Evolutionary conservation across 139 green algal genomes (phyloP).

Genomic region (Astrephomene gubernaculifera): DNA sequence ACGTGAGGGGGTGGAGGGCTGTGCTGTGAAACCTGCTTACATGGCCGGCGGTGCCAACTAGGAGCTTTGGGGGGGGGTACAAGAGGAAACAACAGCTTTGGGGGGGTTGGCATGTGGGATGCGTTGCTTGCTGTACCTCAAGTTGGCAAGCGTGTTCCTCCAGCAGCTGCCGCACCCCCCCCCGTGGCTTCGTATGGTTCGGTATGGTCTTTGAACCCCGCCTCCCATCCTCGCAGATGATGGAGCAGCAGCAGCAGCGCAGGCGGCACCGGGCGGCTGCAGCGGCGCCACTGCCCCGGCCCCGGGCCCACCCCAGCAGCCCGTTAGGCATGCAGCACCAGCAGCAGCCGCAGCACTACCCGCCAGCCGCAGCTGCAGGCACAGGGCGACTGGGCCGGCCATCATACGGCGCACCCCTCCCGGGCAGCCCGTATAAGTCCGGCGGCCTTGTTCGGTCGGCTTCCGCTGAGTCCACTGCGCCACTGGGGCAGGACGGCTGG

Average conservation of each 20-base stretch:
- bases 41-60: too few species aligned
- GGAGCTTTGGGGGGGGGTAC: too few species aligned
- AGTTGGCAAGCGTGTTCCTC: too few species aligned
- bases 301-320: background rate
- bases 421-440: background rate
- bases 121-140: too few species aligned
- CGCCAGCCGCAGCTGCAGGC: too few species aligned
- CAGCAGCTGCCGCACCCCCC: too few species aligned
- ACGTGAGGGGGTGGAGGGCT: too few species aligned
- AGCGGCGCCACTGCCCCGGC: background rate
- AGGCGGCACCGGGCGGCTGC: background rate
- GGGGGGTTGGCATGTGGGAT: too few species aligned
- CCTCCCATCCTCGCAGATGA: constrained; percentile 2
- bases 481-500: background rate
- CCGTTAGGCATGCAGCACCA: background rate
- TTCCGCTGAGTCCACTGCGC: background rate
- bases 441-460: background rate
- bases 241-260: constrained; percentile 32
- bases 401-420: background rate
- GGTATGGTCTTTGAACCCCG: background rate
- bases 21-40: too few species aligned
- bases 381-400: background rate
- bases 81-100: too few species aligned
- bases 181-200: too few species aligned
- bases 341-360: too few species aligned